Percentiles rank a stretch among this genome's conserved stretches.
Conservation (phyloP, 176 grass and related monocot genomes). For the Bonia amplexicaulis region DNA sequence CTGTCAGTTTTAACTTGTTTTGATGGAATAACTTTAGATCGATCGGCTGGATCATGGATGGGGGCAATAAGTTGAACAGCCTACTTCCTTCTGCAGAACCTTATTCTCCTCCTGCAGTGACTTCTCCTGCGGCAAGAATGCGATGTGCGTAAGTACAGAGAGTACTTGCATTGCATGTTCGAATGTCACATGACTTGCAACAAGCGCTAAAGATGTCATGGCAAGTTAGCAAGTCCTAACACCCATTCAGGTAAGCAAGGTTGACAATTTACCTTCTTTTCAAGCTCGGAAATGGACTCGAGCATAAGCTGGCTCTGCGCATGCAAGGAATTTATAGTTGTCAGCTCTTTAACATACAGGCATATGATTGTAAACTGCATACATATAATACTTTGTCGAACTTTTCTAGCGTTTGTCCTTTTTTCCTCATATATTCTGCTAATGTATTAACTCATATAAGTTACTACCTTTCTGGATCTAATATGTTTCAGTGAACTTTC, state of each 20-base stretch:
- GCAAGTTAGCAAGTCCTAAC: not conserved
- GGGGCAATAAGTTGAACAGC: not conserved
- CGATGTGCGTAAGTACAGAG: not conserved
- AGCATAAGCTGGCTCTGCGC: constrained; percentile 66
- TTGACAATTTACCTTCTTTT: constrained; percentile 52
- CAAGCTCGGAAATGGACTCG: constrained; percentile 70
- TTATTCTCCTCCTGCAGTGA: constrained; percentile 65
- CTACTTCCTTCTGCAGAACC: constrained; percentile 68
- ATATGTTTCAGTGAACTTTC: constrained; percentile 79
- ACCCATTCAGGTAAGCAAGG: not conserved
- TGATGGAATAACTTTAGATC: not conserved
- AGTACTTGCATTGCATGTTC: not conserved
- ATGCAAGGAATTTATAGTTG: not conserved
- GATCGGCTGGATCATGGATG: not conserved
- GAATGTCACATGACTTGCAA: not conserved
- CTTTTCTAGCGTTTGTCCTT: not conserved
- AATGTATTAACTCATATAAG: not conserved
- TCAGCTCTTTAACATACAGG: not conserved
- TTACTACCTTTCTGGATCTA: constrained; percentile 65
- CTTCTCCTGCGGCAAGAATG: constrained; percentile 46
- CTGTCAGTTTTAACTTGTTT: not conserved
- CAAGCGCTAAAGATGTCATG: not conserved
- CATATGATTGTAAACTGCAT: not conserved
- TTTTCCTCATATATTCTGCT: not conserved
- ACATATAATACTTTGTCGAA: not conserved